These are phyloP conservation scores for Fusarium annulatum DNA, from an alignment of 2,329 filamentous ascomycete genomes.

Conservation along the genomic window DNA sequence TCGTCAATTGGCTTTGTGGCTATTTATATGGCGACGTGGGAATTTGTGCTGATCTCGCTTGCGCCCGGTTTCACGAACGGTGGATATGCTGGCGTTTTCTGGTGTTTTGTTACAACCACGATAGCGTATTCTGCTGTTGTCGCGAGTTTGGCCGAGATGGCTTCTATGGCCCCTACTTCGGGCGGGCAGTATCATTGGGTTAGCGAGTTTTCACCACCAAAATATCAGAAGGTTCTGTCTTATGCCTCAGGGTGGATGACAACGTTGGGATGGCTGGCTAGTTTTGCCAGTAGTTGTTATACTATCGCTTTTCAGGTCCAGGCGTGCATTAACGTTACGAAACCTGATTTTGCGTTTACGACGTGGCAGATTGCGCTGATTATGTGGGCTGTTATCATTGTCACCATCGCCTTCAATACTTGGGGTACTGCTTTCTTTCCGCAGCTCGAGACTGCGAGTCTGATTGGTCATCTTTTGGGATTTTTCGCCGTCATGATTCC, in stretches of 20 bases:
- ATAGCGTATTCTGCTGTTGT: slow-evolving; percentile 16
- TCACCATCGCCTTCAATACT: slow-evolving; percentile 23
- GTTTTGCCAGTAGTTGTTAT: slow-evolving; percentile 29
- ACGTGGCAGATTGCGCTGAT: slow-evolving; percentile 26
- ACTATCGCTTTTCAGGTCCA: slow-evolving; percentile 29
- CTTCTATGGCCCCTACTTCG: slow-evolving; percentile 28
- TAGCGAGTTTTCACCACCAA: slow-evolving; percentile 21
- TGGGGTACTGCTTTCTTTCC: slow-evolving; percentile 28
- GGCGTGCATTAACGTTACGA: slow-evolving; percentile 29
- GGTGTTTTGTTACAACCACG: slow-evolving; percentile 23
- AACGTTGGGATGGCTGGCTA: slow-evolving; percentile 25
- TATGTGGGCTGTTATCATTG: slow-evolving; percentile 27
- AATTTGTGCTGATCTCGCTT: slow-evolving; percentile 27
- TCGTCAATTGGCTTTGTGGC: slow-evolving; percentile 30
- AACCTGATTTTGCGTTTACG: slow-evolving; percentile 20
- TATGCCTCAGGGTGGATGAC: slow-evolving; percentile 30
- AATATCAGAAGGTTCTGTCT: slow-evolving; percentile 16
- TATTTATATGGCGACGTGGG: slow-evolving; percentile 34
- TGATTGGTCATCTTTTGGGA: slow-evolving; percentile 11
- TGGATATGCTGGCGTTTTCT: slow-evolving; percentile 27
- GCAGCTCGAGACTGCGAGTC: slow-evolving; percentile 16
- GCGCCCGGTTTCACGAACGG: slow-evolving; percentile 24
- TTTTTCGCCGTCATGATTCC: slow-evolving; percentile 27
- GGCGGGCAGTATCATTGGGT: slow-evolving; percentile 32
- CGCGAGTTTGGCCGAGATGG: slow-evolving; percentile 28